phyloP scores from a whole-genome alignment of 2,329 filamentous ascomycete genomes.

The Cadophora luteo-olivacea region DNA sequence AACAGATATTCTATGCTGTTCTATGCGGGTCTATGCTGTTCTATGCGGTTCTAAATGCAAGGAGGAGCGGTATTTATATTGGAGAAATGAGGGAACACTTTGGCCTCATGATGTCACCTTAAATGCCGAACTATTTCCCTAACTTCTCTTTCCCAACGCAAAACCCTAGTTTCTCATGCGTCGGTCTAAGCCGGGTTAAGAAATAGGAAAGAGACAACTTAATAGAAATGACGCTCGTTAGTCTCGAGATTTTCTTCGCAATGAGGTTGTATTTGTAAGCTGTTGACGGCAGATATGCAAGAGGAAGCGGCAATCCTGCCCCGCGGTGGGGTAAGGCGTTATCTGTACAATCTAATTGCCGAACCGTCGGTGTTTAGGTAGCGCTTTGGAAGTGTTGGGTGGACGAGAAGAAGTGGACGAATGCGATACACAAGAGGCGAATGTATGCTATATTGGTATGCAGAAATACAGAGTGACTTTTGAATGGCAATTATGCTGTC shows the following conservation, averaged over 20 bases:
- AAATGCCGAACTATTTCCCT: constrained; percentile 11
- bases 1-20: too few relatives aligned
- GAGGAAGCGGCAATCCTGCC: constrained; percentile 7
- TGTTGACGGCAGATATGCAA: not conserved
- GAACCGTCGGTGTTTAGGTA: not conserved
- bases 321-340: constrained; percentile 14
- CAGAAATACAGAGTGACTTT: not conserved
- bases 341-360: constrained; percentile 4
- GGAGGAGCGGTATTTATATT: not conserved
- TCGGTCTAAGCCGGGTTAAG: not conserved
- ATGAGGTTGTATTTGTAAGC: constrained; percentile 1
- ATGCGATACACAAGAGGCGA: not conserved
- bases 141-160: too few relatives aligned
- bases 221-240: not conserved
- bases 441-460: not conserved
- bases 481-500: not conserved
- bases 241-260: not conserved
- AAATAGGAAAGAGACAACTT: not conserved
- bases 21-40: too few relatives aligned
- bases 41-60: not conserved
- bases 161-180: constrained; percentile 9
- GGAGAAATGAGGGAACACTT: not conserved
- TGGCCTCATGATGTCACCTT: constrained; percentile 24
- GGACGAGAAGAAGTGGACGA: not conserved
- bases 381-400: not conserved